Evolutionary conservation across 1,284 basidiomycete genomes (phyloP).

Genomic region (Tausonia pullulans): DNA sequence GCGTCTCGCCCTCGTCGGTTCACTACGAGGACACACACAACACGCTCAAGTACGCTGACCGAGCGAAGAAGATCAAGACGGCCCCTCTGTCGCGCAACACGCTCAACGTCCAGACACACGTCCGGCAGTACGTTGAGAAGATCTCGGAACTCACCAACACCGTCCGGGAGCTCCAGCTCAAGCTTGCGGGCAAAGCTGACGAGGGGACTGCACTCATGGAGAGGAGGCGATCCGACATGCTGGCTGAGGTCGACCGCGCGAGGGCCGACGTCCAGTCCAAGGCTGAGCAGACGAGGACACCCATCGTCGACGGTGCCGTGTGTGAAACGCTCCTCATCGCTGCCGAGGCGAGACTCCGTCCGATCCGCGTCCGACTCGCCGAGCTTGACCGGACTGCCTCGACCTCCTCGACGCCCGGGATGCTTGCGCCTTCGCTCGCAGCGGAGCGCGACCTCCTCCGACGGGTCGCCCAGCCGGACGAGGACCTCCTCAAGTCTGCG

Average conservation of each 20-base stretch:
- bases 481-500: slow-evolving; percentile 53
- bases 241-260: slow-evolving; percentile 54
- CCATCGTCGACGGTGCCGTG: slow-evolving; percentile 64
- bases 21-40: slow-evolving; percentile 98
- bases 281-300: slow-evolving; percentile 52
- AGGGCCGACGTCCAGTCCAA: slow-evolving; percentile 57
- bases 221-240: slow-evolving; percentile 56
- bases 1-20: slow-evolving; percentile 80
- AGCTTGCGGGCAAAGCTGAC: slow-evolving; percentile 48
- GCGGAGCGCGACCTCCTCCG: slow-evolving; percentile 62
- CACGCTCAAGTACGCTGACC: slow-evolving; percentile 87
- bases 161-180: slow-evolving; percentile 53
- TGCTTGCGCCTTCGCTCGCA: slow-evolving; percentile 45
- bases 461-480: slow-evolving; percentile 58
- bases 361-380: slow-evolving; percentile 54
- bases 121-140: slow-evolving; percentile 85
- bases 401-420: slow-evolving; percentile 24
- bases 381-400: slow-evolving; percentile 43
- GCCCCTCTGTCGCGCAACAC: slow-evolving; percentile 72
- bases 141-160: slow-evolving; percentile 51
- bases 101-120: slow-evolving; percentile 82
- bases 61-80: slow-evolving; percentile 93
- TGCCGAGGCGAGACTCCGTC: slow-evolving; percentile 57
- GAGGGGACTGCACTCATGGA: slow-evolving; percentile 49
- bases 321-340: slow-evolving; percentile 62